Base-by-base conservation (phyloP, 208 protist species). In the Wallacemonas sp. region DNA sequence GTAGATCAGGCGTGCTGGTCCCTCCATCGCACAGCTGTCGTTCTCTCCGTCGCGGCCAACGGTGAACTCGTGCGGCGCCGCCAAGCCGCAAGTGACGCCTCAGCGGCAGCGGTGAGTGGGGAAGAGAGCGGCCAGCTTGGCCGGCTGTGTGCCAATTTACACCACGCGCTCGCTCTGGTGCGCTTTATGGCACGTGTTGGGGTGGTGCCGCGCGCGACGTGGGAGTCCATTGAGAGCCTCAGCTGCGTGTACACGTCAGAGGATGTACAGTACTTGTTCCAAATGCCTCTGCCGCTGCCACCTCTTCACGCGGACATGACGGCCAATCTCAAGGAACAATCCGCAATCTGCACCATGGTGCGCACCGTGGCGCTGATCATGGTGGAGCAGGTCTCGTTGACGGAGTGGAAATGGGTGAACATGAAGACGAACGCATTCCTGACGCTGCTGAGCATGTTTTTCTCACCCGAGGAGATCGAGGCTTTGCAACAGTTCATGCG, bases 191-290 rank as follows among this genome's bases (percentile, higher is more conserved):
- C 51, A 12, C 51, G n/a, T n/a, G 51, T 41, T 6, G 30, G 51
- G 8, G 15, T 6, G 12, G 30, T 27, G 17, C 30, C 28, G 31
- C 15, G 14, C n/a, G 3, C 30, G 11, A 30, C 3, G 30, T 41
- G 28, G 26, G 24, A 33, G 15, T 14, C 30, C 30, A 31, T 58
- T 5, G 9, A 15, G 9, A 58, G 28, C 30, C 51, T 58, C 9
- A 3, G 3, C 4, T 58, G 51, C 19, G 51, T 58, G 28, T 58
- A 58, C 51, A 58, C 51, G 14, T 14, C 4, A 6, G 51, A 58
- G 8, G 51, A 58, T n/a, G 51, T 27, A 4, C 51, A 58, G 51
- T 58, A 58, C 30, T 31, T 58, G 51, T 31, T 58, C 5, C 51
- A 58, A 31, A 33, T 58, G 51, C 51, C 51, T 4, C 28, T 34